Conservation (phyloP, 73 alveolate genomes). For the Urostyla sp. region DNA sequence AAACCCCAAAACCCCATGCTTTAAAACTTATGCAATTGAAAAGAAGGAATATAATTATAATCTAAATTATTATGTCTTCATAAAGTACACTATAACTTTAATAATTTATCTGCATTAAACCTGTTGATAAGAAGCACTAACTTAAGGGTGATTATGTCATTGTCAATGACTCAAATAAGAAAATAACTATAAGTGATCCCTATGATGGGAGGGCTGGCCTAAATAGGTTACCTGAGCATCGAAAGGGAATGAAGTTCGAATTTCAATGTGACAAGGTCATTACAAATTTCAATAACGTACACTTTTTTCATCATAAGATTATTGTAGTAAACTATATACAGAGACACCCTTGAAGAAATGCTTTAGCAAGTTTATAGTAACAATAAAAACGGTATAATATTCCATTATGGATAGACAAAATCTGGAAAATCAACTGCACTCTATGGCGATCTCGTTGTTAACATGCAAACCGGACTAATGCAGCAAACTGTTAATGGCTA, state of each 20-base stretch:
- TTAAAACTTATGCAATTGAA: background rate
- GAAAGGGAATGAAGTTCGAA: slow-evolving; percentile 8
- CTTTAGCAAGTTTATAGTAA: background rate
- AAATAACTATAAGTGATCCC: slow-evolving; percentile 19
- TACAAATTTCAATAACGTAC: background rate
- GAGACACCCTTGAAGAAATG: slow-evolving; percentile 6
- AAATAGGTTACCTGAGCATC: slow-evolving; percentile 14
- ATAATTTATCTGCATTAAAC: slow-evolving; percentile 1
- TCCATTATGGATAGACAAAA: slow-evolving; percentile 9
- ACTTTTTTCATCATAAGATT: background rate
- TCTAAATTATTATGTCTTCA: background rate
- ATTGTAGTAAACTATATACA: background rate
- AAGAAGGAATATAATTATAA: background rate
- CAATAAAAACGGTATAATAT: slow-evolving; percentile 8
- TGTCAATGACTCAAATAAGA: background rate
- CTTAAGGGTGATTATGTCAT: slow-evolving; percentile 19
- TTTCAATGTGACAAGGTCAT: background rate
- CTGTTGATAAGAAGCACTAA: slow-evolving; percentile 22
- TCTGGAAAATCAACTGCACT: slow-evolving; percentile 35
- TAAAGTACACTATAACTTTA: background rate
- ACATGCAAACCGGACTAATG: background rate
- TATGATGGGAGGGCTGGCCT: slow-evolving; percentile 26
- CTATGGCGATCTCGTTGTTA: background rate
- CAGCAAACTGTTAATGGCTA: slow-evolving; percentile 13
- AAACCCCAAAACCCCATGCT: slow-evolving; percentile 29